Base-by-base conservation (phyloP, 2,329 filamentous ascomycete species). In the Xylaria polymorpha region DNA sequence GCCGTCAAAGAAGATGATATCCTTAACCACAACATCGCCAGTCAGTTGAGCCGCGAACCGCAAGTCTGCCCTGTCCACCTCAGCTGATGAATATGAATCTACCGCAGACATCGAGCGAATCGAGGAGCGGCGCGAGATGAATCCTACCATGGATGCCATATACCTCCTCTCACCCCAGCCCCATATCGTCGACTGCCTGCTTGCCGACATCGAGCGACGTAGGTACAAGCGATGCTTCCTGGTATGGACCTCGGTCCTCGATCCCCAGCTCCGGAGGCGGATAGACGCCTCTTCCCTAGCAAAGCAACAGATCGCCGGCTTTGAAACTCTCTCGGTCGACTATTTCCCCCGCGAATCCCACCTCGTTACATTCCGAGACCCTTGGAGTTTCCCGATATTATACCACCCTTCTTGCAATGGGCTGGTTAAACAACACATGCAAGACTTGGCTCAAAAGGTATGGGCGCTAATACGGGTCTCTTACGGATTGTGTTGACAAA, bases 1-100 rank as follows among this genome's bases (percentile, higher is more conserved):
- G 92, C 93, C 56, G 89, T 95, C 79, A 95, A 94, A 77, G 92
- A 98, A 84, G 95, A 99, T 88, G 94, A 98, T 77, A 97, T 99
- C 74, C 91, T 99, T 82, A 97, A 97, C 80, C 90, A 94, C 82
- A 97, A 97, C 80, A 93, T 99, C 81, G 95, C 94, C 74, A 97
- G 94, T 97, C 87, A 79, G 91, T 76, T 70, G 44, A 69, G 60
- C 64, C 59, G 50, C 65, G 60, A 67, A 71, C 25, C 25, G 25
- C 25, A 29, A 37, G 63, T 18, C 60, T 64, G 65, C 59, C 56
- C 64, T 75, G 77, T 64, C 75, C 68, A 51, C 67, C 63, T 67
- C 66, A 56, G 68, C 75, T 78, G 63, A 78, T 71, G 57, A 50
- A 61, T 63, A 53, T 69, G 66, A 56, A 61, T 65, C 58, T 69